Evolutionary conservation across 2,329 filamentous ascomycete species (phyloP), one percentile per base, ranked within the genome.

Genomic region (Exophiala viscosa): DNA sequence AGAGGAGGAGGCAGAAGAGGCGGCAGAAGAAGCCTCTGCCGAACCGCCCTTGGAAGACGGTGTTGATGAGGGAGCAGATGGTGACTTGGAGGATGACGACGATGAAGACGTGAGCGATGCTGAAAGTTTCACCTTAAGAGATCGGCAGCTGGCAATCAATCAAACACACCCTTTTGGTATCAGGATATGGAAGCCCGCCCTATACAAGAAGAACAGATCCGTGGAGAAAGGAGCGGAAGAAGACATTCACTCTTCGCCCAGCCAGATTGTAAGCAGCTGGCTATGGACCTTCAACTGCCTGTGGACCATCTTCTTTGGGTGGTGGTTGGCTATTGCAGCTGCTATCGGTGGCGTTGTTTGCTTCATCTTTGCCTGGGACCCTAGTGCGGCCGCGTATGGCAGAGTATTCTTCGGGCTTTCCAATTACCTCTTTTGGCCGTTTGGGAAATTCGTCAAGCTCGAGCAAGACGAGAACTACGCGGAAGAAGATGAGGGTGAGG

Each of bases 121-220:
- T 1, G 93, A 96, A 73, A 97, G 92, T 74, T 99, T 99, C 69
- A 99, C 93, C 0, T 80, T 99, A 63, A 96, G 95, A 70, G 93
- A 99, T 70, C 84, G 93, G 50, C 93, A 99, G 72, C 85, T 96
- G 68, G 93, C 93, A 60, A 99, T 99, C 77, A 99, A 99, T 73
- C 87, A 96, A 69, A 99, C 93, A 0, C 93, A 99, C 76, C 93
- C 93, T 0, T 99, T 99, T 65, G 93, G 93, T 77, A 97, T 99
- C 67, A 85, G 95, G 68, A 89, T 99, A 59, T 99, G 93, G 93
- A 99, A 99, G 71, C 93, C 93, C 39, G 95, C 93, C 1, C 71
- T 99, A 58, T 99, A 99, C 80, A 99, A 99, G 73, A 99, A 99
- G 71, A 86, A 87, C 64, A 85, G 93, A 51, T 99, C 93, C 1